Conservation (phyloP, 495 filamentous ascomycete species). For the Xylaria nigripes region DNA sequence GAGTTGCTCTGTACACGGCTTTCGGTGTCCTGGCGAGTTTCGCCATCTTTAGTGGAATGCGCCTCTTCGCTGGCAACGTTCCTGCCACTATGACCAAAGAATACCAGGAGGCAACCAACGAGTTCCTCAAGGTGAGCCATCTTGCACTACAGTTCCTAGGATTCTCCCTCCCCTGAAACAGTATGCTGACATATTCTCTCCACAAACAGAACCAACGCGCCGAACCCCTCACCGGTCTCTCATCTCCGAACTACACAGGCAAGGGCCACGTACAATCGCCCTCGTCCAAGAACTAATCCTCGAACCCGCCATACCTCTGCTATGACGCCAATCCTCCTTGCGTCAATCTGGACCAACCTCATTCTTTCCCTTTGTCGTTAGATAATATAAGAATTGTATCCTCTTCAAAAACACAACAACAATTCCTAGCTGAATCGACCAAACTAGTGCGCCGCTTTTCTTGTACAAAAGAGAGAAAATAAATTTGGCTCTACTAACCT, state of each 20-base stretch:
- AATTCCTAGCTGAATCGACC: constrained; percentile 17
- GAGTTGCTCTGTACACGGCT: constrained; percentile 61
- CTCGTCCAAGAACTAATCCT: constrained; percentile 29
- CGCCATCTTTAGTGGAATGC: constrained; percentile 56
- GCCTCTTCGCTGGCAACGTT: constrained; percentile 54
- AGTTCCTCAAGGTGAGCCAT: constrained; percentile 68
- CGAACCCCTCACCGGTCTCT: constrained; percentile 84
- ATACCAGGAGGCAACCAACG: constrained; percentile 86
- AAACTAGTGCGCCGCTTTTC: constrained; percentile 9
- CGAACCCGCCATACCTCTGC: background rate
- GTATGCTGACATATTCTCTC: constrained; percentile 15
- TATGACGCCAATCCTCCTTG: background rate
- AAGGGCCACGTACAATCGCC: constrained; percentile 74
- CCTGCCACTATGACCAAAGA: constrained; percentile 91
- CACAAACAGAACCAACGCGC: constrained; percentile 61
- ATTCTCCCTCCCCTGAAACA: background rate
- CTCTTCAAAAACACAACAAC: constrained; percentile 7
- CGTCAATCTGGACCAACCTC: constrained; percentile 4
- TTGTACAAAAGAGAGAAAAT: constrained; percentile 16
- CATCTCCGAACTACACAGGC: constrained; percentile 70
- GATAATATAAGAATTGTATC: constrained; percentile 14
- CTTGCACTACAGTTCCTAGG: background rate
- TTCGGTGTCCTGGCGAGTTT: constrained; percentile 53
- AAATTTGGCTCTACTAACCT: constrained; percentile 3
- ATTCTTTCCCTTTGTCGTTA: constrained; percentile 34